Base-by-base conservation (phyloP, 192 early-diverging fungal genomes). In the Physocladia obscura region DNA sequence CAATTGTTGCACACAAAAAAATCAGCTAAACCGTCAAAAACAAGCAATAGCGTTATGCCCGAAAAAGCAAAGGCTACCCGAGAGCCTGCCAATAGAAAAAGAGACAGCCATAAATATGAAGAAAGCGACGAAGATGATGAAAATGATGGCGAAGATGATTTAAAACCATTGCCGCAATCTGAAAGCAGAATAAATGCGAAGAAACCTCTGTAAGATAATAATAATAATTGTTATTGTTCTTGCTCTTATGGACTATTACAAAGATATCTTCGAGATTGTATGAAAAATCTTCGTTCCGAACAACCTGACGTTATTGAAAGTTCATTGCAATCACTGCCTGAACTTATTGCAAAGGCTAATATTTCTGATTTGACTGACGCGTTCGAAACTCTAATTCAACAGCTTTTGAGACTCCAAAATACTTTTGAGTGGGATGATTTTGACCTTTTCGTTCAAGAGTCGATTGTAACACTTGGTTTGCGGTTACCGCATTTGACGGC, bases 211-310 rank as follows among this genome's bases (percentile, higher is more conserved):
- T 57, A 51, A 31, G 62, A 17, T 54, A 0, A 0, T 0, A 24
- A 0, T n/a, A n/a, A n/a, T n/a, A 54, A 8, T 4, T 27, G 32
- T 59, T 5, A 3, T 24, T 62, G 19, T 52, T 24, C 8, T 36
- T 36, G 57, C 24, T 34, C 35, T 26, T 55, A 55, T 27, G 13
- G 27, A 36, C 8, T 34, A 13, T 58, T 6, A 35, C 32, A 17
- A 17, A 68, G 65, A 22, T 68, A 68, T 57, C 34, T 68, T 4
- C 65, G 54, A 19, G 65, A 68, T 30, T 68, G 65, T 40, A 1
- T 57, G 4, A 4, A 17, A 35, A 68, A 68, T 26, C 24, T 68
- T 0, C 31, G 65, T 34, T 24, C 26, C 32, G 65, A 68, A 30
- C 38, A 68, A 26, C 65, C 65, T 1, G 65, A 68, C 2, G 22